These are phyloP conservation scores for Leccinum pachyderme DNA, from an alignment of 1,284 basidiomycete genomes.

Conservation along the genomic window DNA sequence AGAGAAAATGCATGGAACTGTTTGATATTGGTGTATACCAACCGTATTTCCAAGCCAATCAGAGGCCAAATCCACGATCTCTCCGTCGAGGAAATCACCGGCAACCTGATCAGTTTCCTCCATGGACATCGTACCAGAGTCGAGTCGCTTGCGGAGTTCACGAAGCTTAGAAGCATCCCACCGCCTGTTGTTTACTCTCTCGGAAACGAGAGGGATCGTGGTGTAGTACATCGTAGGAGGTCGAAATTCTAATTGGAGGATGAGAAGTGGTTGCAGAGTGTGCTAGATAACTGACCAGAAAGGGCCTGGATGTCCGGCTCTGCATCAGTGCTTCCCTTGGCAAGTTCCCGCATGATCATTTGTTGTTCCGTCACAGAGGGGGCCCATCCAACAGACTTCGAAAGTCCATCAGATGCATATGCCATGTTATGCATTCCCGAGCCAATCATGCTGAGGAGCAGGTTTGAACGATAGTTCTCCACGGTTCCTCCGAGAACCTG, in stretches of 20 bases:
- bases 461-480: slow-evolving; percentile 92
- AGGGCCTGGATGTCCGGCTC: slow-evolving; percentile 82
- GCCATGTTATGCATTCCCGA: slow-evolving; percentile 73
- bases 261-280: slow-evolving; percentile 6
- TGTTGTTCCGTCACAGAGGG: slow-evolving; percentile 85
- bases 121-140: slow-evolving; percentile 76
- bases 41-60: slow-evolving; percentile 99
- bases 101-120: slow-evolving; percentile 91
- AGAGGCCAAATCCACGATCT: slow-evolving; percentile 92
- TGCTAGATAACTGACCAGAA: slow-evolving; percentile 57
- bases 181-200: slow-evolving; percentile 80
- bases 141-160: slow-evolving; percentile 85
- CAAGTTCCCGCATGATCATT: slow-evolving; percentile 93
- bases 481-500: slow-evolving; percentile 87
- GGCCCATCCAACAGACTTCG: slow-evolving; percentile 61
- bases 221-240: slow-evolving; percentile 93
- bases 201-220: slow-evolving; percentile 82
- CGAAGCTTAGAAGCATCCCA: slow-evolving; percentile 95
- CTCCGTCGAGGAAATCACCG: slow-evolving; percentile 85
- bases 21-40: slow-evolving; percentile 29
- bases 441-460: slow-evolving; percentile 86
- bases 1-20: slow-evolving; percentile 12
- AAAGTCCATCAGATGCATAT: slow-evolving; percentile 49
- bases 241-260: slow-evolving; percentile 61
- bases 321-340: slow-evolving; percentile 72